Evolutionary conservation across 1,284 basidiomycete genomes (phyloP), one percentile per base, ranked within the genome.

Genomic region (Ganoderma multipileum): DNA sequence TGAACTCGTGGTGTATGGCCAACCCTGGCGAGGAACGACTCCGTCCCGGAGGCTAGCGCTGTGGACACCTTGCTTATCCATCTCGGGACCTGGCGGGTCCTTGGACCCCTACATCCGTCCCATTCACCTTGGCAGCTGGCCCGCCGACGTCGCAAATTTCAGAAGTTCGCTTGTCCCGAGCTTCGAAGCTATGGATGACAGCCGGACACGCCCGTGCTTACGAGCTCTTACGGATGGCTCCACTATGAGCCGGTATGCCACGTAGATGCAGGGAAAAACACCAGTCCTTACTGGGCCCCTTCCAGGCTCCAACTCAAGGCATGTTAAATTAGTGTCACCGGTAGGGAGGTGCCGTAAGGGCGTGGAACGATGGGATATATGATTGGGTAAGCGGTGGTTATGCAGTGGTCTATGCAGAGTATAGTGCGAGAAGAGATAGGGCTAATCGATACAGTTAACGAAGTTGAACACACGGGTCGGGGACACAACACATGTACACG

Each of bases 401-500:
- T 30, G 47, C 47, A 26, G 47, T 3, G 18, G 16, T 55, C 26
- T 55, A 55, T 55, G 52, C 28, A 55, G 52, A 55, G 16, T 33
- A 18, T 30, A 33, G 28, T 55, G 16, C 52, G 52, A 18, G 52
- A 20, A 30, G 52, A 12, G 30, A 55, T 30, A 18, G 52, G 28
- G 52, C 52, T 55, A 55, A 55, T 55, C 28, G 52, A 55, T 55
- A 55, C 52, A 55, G 30, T 33, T 55, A n/a, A 18, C 28, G 28
- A 8, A 3, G 9, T 39, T 14, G 38, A 11, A 30, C 52, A 16
- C 14, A 30, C 28, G 28, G 26, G 52, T 6, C 26, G 28, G 42
- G n/a, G 50, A 33, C 52, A 54, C 18, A 55, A 20, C 52, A 55
- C 52, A 50, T 50, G 52, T 55, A 55, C 26, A 55, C 52, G 52